A percentile compares a stretch with the other conserved stretches of the same genome.
Conservation (phyloP, 1,139 yeast genomes). For the Candida tetrigidarum region DNA sequence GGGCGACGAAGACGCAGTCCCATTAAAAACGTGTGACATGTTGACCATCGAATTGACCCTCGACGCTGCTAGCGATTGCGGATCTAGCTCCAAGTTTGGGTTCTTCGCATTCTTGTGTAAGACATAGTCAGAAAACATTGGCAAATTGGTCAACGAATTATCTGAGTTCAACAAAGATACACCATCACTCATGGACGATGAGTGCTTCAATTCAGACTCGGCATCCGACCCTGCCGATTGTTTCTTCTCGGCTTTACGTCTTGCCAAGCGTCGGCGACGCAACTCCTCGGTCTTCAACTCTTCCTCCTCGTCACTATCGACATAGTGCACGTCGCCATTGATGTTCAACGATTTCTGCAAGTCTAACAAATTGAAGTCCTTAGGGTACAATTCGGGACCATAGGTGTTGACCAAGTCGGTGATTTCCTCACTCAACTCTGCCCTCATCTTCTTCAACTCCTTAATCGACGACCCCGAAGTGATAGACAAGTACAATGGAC, state of each 20-base stretch:
- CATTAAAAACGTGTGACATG: slow-evolving; percentile 25
- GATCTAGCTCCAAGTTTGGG: slow-evolving; percentile 26
- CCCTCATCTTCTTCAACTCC: slow-evolving; percentile 49
- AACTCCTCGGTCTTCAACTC: slow-evolving; percentile 58
- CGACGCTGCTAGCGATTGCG: slow-evolving; percentile 25
- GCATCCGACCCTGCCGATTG: slow-evolving; percentile 10
- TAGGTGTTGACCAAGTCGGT: slow-evolving; percentile 48
- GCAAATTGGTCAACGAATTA: slow-evolving; percentile 57
- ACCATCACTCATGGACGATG: slow-evolving; percentile 53
- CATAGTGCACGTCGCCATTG: slow-evolving; percentile 28
- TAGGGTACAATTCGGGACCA: slow-evolving; percentile 50
- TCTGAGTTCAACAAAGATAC: slow-evolving; percentile 57
- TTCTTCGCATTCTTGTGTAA: slow-evolving; percentile 41
- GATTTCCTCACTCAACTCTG: slow-evolving; percentile 45
- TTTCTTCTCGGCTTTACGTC: slow-evolving; percentile 28
- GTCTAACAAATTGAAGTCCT: slow-evolving; percentile 49
- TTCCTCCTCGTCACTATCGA: slow-evolving; percentile 58
- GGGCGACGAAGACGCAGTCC: slow-evolving; percentile 21
- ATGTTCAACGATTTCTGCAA: slow-evolving; percentile 34
- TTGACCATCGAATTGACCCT: slow-evolving; percentile 8
- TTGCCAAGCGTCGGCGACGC: slow-evolving; percentile 46
- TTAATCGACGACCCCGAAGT: slow-evolving; percentile 62
- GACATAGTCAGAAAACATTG: slow-evolving; percentile 54
- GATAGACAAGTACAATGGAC: slow-evolving; percentile 76
- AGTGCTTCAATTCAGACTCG: slow-evolving; percentile 22